Conservation (phyloP, 1,139 yeast species). For the Saccharomyces hybrid region DNA sequence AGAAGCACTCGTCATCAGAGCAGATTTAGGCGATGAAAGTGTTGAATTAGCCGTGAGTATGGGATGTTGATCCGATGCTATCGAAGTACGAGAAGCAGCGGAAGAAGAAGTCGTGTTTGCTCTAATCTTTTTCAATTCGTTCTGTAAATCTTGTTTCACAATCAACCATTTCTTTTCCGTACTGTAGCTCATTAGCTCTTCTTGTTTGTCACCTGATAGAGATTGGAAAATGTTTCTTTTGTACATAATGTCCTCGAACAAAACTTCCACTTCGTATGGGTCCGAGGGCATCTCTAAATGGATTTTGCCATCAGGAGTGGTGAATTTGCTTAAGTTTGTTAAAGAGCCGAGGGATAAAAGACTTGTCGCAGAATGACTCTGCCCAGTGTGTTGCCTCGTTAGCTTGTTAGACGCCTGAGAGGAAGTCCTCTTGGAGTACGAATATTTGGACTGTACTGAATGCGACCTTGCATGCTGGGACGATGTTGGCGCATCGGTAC, state of each 20-base stretch:
- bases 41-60: background rate
- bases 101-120: conserved; percentile 24
- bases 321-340: conserved; percentile 23
- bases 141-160: conserved; percentile 76
- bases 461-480: conserved; percentile 17
- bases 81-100: background rate
- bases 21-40: background rate
- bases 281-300: conserved; percentile 50
- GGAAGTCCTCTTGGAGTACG: conserved; percentile 27
- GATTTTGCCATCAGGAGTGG: conserved; percentile 28
- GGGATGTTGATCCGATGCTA: background rate
- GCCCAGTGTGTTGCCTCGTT: conserved; percentile 24
- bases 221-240: conserved; percentile 70
- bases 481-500: conserved; percentile 3
- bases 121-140: conserved; percentile 61
- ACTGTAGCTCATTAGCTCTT: conserved; percentile 69
- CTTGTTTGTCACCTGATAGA: conserved; percentile 69
- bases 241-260: conserved; percentile 67
- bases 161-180: conserved; percentile 86
- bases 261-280: conserved; percentile 51
- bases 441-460: conserved; percentile 23
- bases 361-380: conserved; percentile 23
- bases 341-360: conserved; percentile 26
- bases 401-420: conserved; percentile 14
- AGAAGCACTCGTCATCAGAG: background rate